Evolutionary conservation across 1,139 yeast genomes (phyloP).

Genomic region (Chernovozyma aurita): DNA sequence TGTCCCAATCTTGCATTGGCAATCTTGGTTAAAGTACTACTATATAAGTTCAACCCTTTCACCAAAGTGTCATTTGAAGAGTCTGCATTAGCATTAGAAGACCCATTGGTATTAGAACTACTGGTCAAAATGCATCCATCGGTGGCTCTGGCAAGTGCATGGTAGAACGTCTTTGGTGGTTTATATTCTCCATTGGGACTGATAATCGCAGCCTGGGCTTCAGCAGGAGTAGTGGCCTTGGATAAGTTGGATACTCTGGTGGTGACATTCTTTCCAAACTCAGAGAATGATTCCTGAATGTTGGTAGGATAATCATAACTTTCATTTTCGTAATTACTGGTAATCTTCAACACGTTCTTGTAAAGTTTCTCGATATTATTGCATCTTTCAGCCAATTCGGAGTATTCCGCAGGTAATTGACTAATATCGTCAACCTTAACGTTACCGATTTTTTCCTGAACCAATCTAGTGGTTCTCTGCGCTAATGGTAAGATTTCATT

Average conservation of each 20-base stretch:
- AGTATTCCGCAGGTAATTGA: constrained; percentile 79
- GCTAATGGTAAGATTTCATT: constrained; percentile 60
- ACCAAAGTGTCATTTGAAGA: constrained; percentile 30
- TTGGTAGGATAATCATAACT: constrained; percentile 86
- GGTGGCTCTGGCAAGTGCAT: constrained; percentile 79
- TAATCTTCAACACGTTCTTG: constrained; percentile 67
- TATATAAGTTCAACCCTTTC: constrained; percentile 41
- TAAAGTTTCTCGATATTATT: constrained; percentile 73
- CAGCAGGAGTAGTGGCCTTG: constrained; percentile 73
- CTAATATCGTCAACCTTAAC: constrained; percentile 66
- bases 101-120: constrained; percentile 33
- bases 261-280: constrained; percentile 65
- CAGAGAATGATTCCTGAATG: constrained; percentile 66
- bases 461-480: constrained; percentile 72
- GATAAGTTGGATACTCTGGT: constrained; percentile 66
- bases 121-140: constrained; percentile 43
- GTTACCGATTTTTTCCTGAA: constrained; percentile 77
- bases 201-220: constrained; percentile 75
- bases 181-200: constrained; percentile 48
- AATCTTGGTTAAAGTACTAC: constrained; percentile 51
- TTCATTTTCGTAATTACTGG: constrained; percentile 69
- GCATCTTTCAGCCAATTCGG: constrained; percentile 68
- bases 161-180: constrained; percentile 82
- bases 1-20: constrained; percentile 85
- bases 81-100: constrained; percentile 41